Percentiles rank a stretch among this genome's conserved stretches.
Evolutionary conservation across 345 rosid species (phyloP).

Genomic region (Ailanthus altissimus): DNA sequence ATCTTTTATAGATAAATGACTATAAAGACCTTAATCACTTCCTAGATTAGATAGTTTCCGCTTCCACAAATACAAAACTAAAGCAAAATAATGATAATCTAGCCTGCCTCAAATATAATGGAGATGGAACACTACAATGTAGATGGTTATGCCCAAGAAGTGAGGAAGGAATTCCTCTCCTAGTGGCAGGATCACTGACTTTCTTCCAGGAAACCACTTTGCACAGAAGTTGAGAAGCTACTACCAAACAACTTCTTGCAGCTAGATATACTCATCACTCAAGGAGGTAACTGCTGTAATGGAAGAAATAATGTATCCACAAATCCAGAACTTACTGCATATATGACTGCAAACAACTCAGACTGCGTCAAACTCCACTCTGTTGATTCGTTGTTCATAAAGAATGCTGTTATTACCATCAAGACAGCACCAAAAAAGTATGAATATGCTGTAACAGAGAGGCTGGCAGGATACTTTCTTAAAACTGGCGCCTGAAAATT

Average conservation of each 20-base stretch:
- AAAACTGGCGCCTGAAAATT: slow-evolving; percentile 79
- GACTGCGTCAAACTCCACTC: slow-evolving; percentile 83
- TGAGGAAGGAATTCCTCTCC: no score
- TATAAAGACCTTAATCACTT: neutral
- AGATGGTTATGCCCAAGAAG: no score
- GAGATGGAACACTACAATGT: no score
- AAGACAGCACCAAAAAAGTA: slow-evolving; percentile 78
- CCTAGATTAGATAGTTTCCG: neutral
- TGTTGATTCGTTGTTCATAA: slow-evolving; percentile 63
- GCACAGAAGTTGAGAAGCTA: slow-evolving; percentile 1
- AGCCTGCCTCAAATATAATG: no score
- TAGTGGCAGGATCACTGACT: no score
- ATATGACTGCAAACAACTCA: slow-evolving; percentile 77
- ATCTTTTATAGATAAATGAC: no score
- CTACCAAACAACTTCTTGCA: neutral
- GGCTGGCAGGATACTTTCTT: slow-evolving; percentile 80
- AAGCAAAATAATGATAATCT: no score
- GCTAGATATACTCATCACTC: neutral
- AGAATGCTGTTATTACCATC: slow-evolving; percentile 73
- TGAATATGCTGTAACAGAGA: slow-evolving; percentile 83
- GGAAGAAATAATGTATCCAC: neutral
- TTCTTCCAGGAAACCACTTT: no score
- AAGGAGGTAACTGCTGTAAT: neutral
- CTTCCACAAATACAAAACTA: neutral
- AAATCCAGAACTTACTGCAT: slow-evolving; percentile 67